phyloP scores from a whole-genome alignment of 768 basidiomycete genomes.

The Auriscalpium orientale region DNA sequence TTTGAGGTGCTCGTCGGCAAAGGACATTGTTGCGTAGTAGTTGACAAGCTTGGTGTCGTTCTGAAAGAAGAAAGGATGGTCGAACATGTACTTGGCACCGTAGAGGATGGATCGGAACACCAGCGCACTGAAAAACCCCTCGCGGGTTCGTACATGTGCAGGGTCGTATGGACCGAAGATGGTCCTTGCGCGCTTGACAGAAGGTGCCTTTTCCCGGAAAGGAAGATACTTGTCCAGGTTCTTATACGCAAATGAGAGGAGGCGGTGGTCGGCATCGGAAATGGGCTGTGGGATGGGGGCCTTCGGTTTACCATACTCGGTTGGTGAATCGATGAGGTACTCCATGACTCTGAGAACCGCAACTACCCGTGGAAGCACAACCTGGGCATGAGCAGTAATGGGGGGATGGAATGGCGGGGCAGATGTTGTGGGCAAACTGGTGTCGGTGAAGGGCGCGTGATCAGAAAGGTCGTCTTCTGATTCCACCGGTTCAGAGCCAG shows the following conservation, averaged over 20 bases:
- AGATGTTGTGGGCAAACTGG: no score
- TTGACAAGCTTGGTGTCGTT: neutral
- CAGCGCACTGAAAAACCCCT: neutral
- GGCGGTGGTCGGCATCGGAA: no score
- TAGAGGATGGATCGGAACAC: neutral
- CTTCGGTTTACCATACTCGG: neutral
- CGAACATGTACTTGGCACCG: neutral
- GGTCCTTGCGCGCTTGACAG: neutral
- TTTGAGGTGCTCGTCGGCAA: neutral
- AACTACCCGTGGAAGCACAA: neutral
- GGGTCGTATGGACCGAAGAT: neutral
- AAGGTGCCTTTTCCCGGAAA: neutral
- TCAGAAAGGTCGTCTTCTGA: no score
- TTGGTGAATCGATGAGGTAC: neutral
- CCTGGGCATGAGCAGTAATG: neutral
- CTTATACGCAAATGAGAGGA: neutral
- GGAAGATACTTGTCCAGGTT: neutral
- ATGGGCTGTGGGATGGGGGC: no score
- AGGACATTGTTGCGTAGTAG: neutral
- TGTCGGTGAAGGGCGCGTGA: no score
- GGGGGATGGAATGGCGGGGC: no score
- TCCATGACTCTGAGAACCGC: neutral
- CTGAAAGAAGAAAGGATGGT: neutral
- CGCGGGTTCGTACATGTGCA: neutral
- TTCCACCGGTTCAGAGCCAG: no score